These are phyloP conservation scores for Intubia oerlemansii DNA, from an alignment of 2,329 filamentous ascomycete species.

Conservation along the genomic window DNA sequence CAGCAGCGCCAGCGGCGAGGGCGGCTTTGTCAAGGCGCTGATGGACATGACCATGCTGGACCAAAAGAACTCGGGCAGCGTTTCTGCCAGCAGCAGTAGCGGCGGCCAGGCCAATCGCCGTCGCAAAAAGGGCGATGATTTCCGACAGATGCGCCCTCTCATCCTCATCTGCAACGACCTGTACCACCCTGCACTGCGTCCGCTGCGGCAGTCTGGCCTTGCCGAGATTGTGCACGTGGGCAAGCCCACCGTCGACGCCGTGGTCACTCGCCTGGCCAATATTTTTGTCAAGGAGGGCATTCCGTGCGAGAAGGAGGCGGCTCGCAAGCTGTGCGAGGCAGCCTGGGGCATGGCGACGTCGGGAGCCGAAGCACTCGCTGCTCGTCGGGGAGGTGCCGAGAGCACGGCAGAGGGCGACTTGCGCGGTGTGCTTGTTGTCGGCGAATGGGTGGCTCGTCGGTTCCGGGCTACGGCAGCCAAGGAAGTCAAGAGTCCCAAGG, in stretches of 20 bases:
- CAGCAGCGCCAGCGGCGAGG: slow-evolving; percentile 57
- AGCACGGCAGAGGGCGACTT: slow-evolving; percentile 52
- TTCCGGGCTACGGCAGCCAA: slow-evolving; percentile 26
- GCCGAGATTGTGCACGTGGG: slow-evolving; percentile 86
- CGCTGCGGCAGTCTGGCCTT: slow-evolving; percentile 61
- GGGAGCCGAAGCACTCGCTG: slow-evolving; percentile 44
- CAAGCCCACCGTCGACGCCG: slow-evolving; percentile 69
- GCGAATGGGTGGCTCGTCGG: slow-evolving; percentile 66
- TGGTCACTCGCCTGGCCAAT: slow-evolving; percentile 57
- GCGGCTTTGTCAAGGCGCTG: slow-evolving; percentile 84
- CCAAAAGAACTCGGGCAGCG: slow-evolving; percentile 45
- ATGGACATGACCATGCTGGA: slow-evolving; percentile 78
- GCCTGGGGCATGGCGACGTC: slow-evolving; percentile 60
- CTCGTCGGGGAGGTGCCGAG: slow-evolving; percentile 37
- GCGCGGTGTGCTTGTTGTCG: slow-evolving; percentile 65
- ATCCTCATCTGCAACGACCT: slow-evolving; percentile 96
- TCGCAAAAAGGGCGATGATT: slow-evolving; percentile 48
- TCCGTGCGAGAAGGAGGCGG: slow-evolving; percentile 70
- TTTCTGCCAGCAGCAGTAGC: no score
- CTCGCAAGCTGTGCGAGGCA: slow-evolving; percentile 63
- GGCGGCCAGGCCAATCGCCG: slow-evolving; percentile 10
- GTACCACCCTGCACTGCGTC: slow-evolving; percentile 74
- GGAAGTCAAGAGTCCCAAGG: no score
- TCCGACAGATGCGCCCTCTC: slow-evolving; percentile 67
- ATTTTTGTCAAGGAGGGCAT: slow-evolving; percentile 85